phyloP scores from a whole-genome alignment of 306 rosid genomes.

The Cicer cuneatum region DNA sequence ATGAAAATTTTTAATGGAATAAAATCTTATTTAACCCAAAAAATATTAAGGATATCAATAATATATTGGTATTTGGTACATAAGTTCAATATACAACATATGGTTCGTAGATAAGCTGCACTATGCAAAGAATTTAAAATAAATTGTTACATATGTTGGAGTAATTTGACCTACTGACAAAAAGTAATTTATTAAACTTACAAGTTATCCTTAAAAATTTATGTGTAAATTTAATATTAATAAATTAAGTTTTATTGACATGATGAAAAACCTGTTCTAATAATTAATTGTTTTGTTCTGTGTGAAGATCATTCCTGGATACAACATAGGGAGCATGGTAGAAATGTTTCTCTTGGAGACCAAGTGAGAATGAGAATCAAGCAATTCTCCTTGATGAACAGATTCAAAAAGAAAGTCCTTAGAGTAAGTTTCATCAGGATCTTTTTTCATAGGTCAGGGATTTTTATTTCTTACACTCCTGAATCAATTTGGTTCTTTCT shows the following conservation, averaged over 20 bases:
- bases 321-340: slow-evolving; percentile 62
- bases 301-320: slow-evolving; percentile 83
- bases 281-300: slow-evolving; percentile 41
- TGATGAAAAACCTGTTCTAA: slow-evolving; percentile 30
- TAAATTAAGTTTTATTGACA: neutral
- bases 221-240: neutral
- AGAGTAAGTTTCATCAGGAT: slow-evolving; percentile 62
- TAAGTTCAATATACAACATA: no score
- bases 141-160: slow-evolving; percentile 7
- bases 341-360: slow-evolving; percentile 72
- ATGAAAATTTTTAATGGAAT: no score
- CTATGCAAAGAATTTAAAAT: neutral
- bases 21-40: no score
- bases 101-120: no score
- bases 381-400: slow-evolving; percentile 90
- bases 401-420: slow-evolving; percentile 91
- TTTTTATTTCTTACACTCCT: neutral
- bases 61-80: no score
- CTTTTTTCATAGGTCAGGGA: neutral
- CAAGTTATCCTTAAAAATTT: neutral
- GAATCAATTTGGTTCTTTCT: neutral
- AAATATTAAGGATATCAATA: no score
- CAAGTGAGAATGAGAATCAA: slow-evolving; percentile 84
- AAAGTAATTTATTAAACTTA: neutral
- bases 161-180: no score